A percentile compares a stretch with the other conserved stretches of the same genome.
Conservation (phyloP, 2,329 filamentous ascomycete genomes). For the Hypoxylon sp. region DNA sequence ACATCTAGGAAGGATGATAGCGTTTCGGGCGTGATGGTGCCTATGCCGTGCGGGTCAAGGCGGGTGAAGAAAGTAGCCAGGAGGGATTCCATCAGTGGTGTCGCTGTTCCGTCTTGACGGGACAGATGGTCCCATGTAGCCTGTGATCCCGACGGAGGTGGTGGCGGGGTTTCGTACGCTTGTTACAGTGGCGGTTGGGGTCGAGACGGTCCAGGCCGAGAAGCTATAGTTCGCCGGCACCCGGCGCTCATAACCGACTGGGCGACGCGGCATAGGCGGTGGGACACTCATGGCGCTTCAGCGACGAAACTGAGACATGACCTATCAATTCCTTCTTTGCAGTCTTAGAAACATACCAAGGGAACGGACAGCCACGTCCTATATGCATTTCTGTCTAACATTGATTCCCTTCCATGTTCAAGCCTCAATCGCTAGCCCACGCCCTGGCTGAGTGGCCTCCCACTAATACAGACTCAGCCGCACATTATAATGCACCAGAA, state of each 20-base stretch:
- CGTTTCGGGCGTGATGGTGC: conserved; percentile 39
- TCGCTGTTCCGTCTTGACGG: conserved; percentile 38
- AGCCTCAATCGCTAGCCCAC: conserved; percentile 13
- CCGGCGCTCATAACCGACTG: conserved; percentile 43
- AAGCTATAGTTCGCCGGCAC: conserved; percentile 7
- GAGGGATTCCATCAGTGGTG: conserved; percentile 35
- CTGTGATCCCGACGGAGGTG: background rate
- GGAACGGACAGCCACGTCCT: background rate
- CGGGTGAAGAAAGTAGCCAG: conserved; percentile 40
- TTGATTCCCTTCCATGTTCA: conserved; percentile 4
- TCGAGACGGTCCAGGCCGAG: conserved; percentile 12
- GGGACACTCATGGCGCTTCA: too few relatives aligned
- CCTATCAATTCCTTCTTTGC: background rate
- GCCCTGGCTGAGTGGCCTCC: conserved; percentile 19
- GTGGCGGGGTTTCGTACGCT: background rate
- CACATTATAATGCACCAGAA: conserved; percentile 13
- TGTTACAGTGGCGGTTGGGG: conserved; percentile 14
- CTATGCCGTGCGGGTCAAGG: conserved; percentile 38
- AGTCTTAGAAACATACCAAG: conserved; percentile 3
- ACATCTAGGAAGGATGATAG: conserved; percentile 42
- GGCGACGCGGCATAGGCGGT: conserved; percentile 45
- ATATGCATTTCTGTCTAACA: conserved; percentile 13
- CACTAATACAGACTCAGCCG: conserved; percentile 28
- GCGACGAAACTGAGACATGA: background rate
- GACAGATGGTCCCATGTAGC: conserved; percentile 33